Evolutionary conservation across 805 yeast species (phyloP).

Genomic region (Suhomyces faveliae): DNA sequence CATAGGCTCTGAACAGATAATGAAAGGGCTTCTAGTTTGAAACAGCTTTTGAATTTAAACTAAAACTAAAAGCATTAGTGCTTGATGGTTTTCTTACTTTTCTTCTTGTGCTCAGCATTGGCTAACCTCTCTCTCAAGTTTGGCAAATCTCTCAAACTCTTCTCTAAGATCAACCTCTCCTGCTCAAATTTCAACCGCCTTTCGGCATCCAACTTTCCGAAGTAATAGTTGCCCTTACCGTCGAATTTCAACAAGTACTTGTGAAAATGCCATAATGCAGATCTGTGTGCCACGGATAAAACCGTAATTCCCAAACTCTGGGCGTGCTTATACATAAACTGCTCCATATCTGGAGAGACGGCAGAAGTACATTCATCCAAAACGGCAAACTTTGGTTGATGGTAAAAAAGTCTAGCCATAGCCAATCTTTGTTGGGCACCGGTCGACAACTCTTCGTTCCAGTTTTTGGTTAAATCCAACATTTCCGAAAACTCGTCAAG

Average conservation of each 20-base stretch:
- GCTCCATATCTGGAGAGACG: conserved; percentile 87
- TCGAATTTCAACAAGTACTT: conserved; percentile 77
- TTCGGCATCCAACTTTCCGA: conserved; percentile 66
- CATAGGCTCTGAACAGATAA: too few relatives aligned
- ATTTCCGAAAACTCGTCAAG: conserved; percentile 50
- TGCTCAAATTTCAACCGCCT: conserved; percentile 73
- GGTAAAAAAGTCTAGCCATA: conserved; percentile 89
- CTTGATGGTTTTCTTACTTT: conserved; percentile 4
- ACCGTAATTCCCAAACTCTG: conserved; percentile 76
- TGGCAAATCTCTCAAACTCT: conserved; percentile 68
- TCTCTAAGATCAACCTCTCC: conserved; percentile 70
- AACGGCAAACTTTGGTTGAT: conserved; percentile 89
- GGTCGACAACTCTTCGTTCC: conserved; percentile 85
- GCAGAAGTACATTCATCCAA: conserved; percentile 95
- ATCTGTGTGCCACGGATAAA: conserved; percentile 87
- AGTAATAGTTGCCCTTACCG: conserved; percentile 71
- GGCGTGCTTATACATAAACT: conserved; percentile 82
- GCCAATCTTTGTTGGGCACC: conserved; percentile 95
- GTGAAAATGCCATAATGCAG: conserved; percentile 92
- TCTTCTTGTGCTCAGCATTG: conserved; percentile 35
- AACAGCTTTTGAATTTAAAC: too few relatives aligned
- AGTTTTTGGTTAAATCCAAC: conserved; percentile 61
- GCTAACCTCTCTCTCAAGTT: conserved; percentile 62
- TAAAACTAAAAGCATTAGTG: too few relatives aligned
- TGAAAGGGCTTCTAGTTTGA: too few relatives aligned